Conservation (phyloP, 177 flowering plant genomes). For the Telopea speciosissima region DNA sequence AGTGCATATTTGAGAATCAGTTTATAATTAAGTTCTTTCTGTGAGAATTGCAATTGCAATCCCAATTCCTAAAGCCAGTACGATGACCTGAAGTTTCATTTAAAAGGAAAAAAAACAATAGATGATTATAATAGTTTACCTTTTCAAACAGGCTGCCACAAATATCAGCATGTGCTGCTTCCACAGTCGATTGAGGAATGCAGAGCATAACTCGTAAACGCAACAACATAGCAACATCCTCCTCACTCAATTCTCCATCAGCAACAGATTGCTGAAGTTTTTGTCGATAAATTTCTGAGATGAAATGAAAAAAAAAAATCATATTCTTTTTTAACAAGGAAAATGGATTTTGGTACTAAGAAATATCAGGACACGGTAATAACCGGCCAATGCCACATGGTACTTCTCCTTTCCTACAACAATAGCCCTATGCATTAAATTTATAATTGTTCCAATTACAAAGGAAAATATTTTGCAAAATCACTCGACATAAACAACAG, state of each 20-base stretch:
- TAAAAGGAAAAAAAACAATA: background rate
- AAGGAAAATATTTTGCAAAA: no score
- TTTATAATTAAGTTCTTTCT: no score
- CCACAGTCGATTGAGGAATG: constrained; percentile 84
- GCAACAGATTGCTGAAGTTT: constrained; percentile 81
- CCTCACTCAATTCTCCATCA: constrained; percentile 75
- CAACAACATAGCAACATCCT: constrained; percentile 64
- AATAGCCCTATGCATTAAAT: background rate
- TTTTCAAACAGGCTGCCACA: constrained; percentile 96
- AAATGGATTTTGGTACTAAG: background rate
- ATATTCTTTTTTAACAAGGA: background rate
- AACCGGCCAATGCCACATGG: background rate
- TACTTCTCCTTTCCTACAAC: background rate
- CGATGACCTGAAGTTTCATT: background rate
- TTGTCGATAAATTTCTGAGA: constrained; percentile 80
- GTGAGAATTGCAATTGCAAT: no score
- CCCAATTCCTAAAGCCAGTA: background rate
- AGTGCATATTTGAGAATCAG: no score
- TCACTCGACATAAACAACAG: background rate
- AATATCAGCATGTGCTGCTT: constrained; percentile 83
- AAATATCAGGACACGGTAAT: background rate
- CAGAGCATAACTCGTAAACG: constrained; percentile 85
- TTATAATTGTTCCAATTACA: background rate
- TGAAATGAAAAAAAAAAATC: constrained; percentile 3
- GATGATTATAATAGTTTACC: constrained; percentile 33